Conservation (phyloP, 1,139 yeast genomes). For the Saccharomycopsis hybrid region DNA sequence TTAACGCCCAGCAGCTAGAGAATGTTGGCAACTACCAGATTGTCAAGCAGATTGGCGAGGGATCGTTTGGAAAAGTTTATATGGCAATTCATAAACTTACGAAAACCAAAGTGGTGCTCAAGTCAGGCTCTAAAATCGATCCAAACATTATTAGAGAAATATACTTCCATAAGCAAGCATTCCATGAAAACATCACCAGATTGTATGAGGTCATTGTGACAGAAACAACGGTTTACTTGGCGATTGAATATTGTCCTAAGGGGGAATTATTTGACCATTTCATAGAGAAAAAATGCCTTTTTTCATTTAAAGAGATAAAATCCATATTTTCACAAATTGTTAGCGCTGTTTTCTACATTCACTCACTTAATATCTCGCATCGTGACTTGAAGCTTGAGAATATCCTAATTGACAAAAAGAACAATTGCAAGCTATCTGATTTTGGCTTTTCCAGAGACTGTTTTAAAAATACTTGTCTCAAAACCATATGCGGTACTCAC, state of each 20-base stretch:
- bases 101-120: constrained; percentile 72
- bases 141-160: constrained; percentile 91
- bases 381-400: constrained; percentile 88
- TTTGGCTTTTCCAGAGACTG: constrained; percentile 91
- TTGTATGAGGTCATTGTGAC: constrained; percentile 82
- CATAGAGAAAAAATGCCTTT: constrained; percentile 40
- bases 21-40: constrained; percentile 77
- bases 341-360: constrained; percentile 82
- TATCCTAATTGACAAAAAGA: constrained; percentile 63
- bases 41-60: constrained; percentile 72
- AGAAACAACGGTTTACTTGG: constrained; percentile 79
- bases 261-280: constrained; percentile 78
- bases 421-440: constrained; percentile 74
- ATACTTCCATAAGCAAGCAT: constrained; percentile 78
- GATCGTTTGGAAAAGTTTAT: constrained; percentile 88
- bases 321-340: constrained; percentile 69
- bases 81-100: constrained; percentile 73
- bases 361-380: constrained; percentile 76
- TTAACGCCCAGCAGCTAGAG: constrained; percentile 30
- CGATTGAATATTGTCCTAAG: constrained; percentile 83
- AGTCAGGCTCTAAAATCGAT: constrained; percentile 76
- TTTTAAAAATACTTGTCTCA: constrained; percentile 50
- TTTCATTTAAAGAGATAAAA: constrained; percentile 50
- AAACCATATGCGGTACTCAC: constrained; percentile 89
- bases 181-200: constrained; percentile 77